Conservation (phyloP, 78 protist genomes). For the Dictyostelium brefeldianum region DNA sequence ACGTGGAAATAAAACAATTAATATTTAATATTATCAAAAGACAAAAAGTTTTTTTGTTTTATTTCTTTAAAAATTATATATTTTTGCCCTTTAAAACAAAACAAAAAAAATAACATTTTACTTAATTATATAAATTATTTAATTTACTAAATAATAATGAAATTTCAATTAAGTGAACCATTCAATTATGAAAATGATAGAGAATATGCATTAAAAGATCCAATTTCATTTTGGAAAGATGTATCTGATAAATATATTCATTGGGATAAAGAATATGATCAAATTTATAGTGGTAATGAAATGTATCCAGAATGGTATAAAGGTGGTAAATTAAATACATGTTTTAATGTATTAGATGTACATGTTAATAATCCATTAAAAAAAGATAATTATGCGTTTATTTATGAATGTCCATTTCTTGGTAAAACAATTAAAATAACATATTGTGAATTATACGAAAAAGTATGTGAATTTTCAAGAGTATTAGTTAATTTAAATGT, state of each 20-base stretch:
- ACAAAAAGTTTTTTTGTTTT: too few species aligned
- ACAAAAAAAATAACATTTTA: too few species aligned
- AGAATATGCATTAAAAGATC: too few species aligned
- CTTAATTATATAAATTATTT: too few species aligned
- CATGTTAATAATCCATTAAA: background rate
- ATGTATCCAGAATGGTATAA: background rate
- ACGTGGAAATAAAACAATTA: too few species aligned
- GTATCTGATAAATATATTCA: background rate
- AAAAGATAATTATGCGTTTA: background rate
- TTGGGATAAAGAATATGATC: background rate
- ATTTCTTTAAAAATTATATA: too few species aligned
- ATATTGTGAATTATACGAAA: background rate
- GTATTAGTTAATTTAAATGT: constrained; percentile 84
- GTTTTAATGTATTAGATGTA: background rate
- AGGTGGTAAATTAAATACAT: background rate
- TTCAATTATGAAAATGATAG: too few species aligned
- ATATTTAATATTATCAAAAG: too few species aligned
- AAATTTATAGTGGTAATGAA: background rate
- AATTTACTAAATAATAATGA: too few species aligned
- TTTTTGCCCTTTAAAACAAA: too few species aligned
- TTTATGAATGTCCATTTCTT: background rate
- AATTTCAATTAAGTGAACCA: too few species aligned
- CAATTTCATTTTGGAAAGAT: background rate
- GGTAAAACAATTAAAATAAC: background rate
- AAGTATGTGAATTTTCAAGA: constrained; percentile 62